A percentile compares a stretch with the other conserved stretches of the same genome.
phyloP scores from a whole-genome alignment of 352 stramenopile genomes.

The Achlya hypogyna region DNA sequence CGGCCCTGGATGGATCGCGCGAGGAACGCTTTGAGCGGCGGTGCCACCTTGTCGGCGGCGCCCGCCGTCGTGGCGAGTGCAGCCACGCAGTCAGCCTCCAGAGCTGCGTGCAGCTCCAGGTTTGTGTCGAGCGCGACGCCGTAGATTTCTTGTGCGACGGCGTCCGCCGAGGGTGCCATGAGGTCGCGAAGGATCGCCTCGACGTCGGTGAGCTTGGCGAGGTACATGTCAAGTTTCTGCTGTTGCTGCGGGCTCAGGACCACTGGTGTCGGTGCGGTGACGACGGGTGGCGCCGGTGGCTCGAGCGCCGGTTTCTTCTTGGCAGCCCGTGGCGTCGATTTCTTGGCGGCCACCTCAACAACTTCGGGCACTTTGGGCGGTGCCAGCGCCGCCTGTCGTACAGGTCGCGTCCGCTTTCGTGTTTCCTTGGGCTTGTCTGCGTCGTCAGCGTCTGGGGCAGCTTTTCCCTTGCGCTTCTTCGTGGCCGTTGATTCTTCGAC shows the following conservation, averaged over 20 bases:
- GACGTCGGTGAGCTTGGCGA: slow-evolving; percentile 67
- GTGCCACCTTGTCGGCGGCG: not conserved
- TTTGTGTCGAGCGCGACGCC: slow-evolving; percentile 27
- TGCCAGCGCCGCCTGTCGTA: slow-evolving; percentile 22
- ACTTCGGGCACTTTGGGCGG: slow-evolving; percentile 9
- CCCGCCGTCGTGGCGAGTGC: not conserved
- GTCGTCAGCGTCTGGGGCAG: slow-evolving; percentile 5
- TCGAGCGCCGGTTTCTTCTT: not conserved
- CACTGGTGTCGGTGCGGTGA: not conserved
- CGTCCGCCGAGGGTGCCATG: slow-evolving; percentile 24
- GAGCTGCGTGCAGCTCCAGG: slow-evolving; percentile 41
- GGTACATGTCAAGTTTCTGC: slow-evolving; percentile 56
- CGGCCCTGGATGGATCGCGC: slow-evolving; percentile 25
- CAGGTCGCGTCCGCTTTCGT: not conserved
- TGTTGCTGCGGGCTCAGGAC: slow-evolving; percentile 46
- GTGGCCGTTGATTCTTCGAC: too few species aligned
- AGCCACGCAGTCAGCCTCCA: slow-evolving; percentile 20
- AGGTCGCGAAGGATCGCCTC: slow-evolving; percentile 27
- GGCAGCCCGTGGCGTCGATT: not conserved
- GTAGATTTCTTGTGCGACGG: slow-evolving; percentile 66
- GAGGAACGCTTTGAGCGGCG: slow-evolving; percentile 24
- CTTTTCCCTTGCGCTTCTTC: not conserved
- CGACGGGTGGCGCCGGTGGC: not conserved
- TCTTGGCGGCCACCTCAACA: slow-evolving; percentile 1
- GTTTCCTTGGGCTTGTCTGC: slow-evolving; percentile 8